Conservation (phyloP, 2,329 filamentous ascomycete genomes). For the Aureobasidium sp. region DNA sequence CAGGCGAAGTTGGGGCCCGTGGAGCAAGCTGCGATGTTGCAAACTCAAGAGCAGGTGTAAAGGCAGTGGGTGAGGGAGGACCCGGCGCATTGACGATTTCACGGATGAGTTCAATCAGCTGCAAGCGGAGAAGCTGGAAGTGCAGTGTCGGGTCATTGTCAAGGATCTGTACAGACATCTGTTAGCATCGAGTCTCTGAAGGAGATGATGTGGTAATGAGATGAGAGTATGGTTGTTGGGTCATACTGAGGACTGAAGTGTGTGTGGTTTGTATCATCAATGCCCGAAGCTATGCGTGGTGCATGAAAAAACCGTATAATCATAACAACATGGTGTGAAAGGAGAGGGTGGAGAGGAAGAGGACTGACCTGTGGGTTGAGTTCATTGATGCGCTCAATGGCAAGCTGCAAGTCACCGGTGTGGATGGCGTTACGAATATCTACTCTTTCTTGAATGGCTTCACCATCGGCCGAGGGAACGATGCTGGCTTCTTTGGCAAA, state of each 20-base stretch:
- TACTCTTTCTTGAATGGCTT: slow-evolving; percentile 69
- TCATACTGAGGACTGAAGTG: slow-evolving; percentile 87
- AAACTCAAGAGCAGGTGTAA: slow-evolving; percentile 74
- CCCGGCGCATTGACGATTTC: slow-evolving; percentile 40
- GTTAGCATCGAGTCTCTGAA: slow-evolving; percentile 13
- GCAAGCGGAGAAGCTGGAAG: slow-evolving; percentile 80
- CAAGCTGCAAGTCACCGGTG: slow-evolving; percentile 72
- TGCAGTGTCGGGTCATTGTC: slow-evolving; percentile 77
- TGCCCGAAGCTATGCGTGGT: slow-evolving; percentile 93
- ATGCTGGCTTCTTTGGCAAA: slow-evolving; percentile 94
- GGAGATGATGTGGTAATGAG: not conserved
- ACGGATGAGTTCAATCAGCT: slow-evolving; percentile 89
- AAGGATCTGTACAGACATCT: slow-evolving; percentile 56
- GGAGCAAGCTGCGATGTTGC: slow-evolving; percentile 82
- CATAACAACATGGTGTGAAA: slow-evolving; percentile 51
- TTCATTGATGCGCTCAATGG: slow-evolving; percentile 82
- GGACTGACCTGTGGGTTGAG: slow-evolving; percentile 76
- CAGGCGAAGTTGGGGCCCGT: slow-evolving; percentile 69
- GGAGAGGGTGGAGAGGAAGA: slow-evolving; percentile 12
- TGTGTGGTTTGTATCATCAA: slow-evolving; percentile 81
- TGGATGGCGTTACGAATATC: slow-evolving; percentile 80
- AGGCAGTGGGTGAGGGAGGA: slow-evolving; percentile 55
- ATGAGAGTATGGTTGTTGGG: slow-evolving; percentile 29
- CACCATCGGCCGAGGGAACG: slow-evolving; percentile 56
- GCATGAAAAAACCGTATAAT: slow-evolving; percentile 98